phyloP scores from a whole-genome alignment of 305 asterid species.

The Caryopteris hybrid region DNA sequence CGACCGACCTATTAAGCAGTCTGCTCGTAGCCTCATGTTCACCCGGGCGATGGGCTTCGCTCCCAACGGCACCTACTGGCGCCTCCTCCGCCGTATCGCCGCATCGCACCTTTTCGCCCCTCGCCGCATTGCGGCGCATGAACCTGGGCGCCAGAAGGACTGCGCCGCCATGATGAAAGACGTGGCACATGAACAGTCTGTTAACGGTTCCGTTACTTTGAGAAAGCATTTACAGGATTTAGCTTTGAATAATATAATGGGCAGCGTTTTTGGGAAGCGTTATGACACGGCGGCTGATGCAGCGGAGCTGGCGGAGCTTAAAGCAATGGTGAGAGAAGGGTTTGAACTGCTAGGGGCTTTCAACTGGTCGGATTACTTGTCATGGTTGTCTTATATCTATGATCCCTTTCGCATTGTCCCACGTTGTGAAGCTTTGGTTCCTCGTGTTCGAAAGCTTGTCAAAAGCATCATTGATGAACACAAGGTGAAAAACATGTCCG shows the following conservation, averaged over 20 bases:
- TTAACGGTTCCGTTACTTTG: constrained; percentile 21
- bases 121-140: constrained; percentile 48
- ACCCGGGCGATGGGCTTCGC: constrained; percentile 70
- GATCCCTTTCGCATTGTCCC: constrained; percentile 31
- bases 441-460: constrained; percentile 36
- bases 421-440: constrained; percentile 39
- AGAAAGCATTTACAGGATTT: constrained; percentile 39
- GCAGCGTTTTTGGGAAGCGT: constrained; percentile 50
- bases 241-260: constrained; percentile 41
- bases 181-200: constrained; percentile 9
- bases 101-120: constrained; percentile 56
- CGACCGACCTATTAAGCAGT: constrained; percentile 58
- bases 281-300: constrained; percentile 19
- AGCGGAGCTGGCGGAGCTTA: constrained; percentile 31
- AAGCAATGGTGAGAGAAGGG: constrained; percentile 50
- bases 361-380: constrained; percentile 50
- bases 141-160: constrained; percentile 26
- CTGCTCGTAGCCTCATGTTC: constrained; percentile 53
- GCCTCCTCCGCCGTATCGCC: constrained; percentile 55
- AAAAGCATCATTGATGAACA: constrained; percentile 27
- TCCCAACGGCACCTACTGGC: constrained; percentile 63
- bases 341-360: constrained; percentile 52
- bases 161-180: constrained; percentile 18
- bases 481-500: neutral
- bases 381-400: constrained; percentile 31